Evolutionary conservation across 345 rosid species (phyloP).

Genomic region (Linum trigynum): DNA sequence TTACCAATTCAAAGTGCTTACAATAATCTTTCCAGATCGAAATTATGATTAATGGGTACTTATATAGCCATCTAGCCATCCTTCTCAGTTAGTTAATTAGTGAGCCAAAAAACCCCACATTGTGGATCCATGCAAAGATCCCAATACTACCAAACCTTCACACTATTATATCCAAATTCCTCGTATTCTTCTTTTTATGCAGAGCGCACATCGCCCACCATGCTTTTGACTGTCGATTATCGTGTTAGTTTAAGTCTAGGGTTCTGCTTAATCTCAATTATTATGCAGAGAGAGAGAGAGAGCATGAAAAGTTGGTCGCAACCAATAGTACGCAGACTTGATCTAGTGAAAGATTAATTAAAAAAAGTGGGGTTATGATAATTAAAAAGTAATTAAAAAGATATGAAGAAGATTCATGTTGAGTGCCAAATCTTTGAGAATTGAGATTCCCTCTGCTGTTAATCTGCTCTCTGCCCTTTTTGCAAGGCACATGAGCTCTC

Average conservation of each 20-base stretch:
- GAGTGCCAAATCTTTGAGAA: slow-evolving; percentile 35
- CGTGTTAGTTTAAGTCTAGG: neutral
- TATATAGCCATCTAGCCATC: neutral
- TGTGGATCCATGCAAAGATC: slow-evolving; percentile 31
- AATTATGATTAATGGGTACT: neutral
- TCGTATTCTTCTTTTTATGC: slow-evolving; percentile 2
- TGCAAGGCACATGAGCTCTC: slow-evolving; percentile 18
- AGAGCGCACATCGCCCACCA: slow-evolving; percentile 9
- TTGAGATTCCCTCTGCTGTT: slow-evolving; percentile 27
- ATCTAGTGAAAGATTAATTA: neutral
- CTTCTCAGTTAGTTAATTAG: neutral
- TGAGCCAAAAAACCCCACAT: slow-evolving; percentile 1
- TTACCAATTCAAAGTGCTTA: no score
- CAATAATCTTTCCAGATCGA: neutral
- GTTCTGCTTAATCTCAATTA: neutral
- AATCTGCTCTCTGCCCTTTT: slow-evolving; percentile 5
- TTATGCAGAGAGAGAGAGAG: neutral
- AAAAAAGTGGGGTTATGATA: neutral
- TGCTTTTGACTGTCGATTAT: slow-evolving; percentile 6
- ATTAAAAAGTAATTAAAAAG: slow-evolving; percentile 7
- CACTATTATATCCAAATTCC: neutral
- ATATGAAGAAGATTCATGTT: slow-evolving; percentile 28
- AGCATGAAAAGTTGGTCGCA: neutral
- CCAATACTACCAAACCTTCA: slow-evolving; percentile 10
- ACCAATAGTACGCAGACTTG: neutral